Base-by-base conservation (phyloP, 192 early-diverging fungal genomes). In the Lobosporangium transversale region DNA sequence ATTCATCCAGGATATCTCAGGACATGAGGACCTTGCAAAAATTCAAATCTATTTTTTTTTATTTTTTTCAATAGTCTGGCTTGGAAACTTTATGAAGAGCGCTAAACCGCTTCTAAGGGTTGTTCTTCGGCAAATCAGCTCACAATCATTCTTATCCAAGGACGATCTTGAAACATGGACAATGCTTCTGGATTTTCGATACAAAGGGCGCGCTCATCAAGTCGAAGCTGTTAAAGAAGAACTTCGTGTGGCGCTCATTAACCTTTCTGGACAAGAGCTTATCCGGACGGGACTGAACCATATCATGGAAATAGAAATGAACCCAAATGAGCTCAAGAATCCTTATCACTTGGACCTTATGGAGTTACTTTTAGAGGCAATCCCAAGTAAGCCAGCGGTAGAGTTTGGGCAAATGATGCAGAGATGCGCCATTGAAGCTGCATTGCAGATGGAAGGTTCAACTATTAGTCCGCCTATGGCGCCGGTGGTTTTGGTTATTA, bases 151-250 rank as follows among this genome's bases (percentile, higher is more conserved):
- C 24, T 18, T 76, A 17, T 62, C 47, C 3, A 49, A 14, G 11
- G 73, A 76, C 4, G 73, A 76, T 21, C 18, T 67, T 18, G 73
- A 76, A 24, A 52, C 73, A n/a, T 76, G 73, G 73, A 62, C 26
- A 7, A 76, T 67, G 58, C 59, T 76, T 0, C 45, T 76, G 8
- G 73, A 76, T 32, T 76, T 76, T 23, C 42, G 65, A 3, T 76
- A 76, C 59, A 76, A 76, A 48, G 53, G 58, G 6, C 42, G 73
- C 1, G n/a, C 48, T 15, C 73, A 76, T 30, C 73, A 76, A 20
- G 59, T 76, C 3, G 73, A 76, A 37, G 42, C 73, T 20, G 73
- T 76, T 21, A 76, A 76, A 26, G 73, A 76, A 17, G 73, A 76
- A 31, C 64, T 76, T 17, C 64, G 73, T 14, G 43, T 62, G 8